A percentile compares a stretch with the other conserved stretches of the same genome.
Evolutionary conservation across 2,329 filamentous ascomycete species (phyloP).

Genomic region (Ascochyta rabiei): DNA sequence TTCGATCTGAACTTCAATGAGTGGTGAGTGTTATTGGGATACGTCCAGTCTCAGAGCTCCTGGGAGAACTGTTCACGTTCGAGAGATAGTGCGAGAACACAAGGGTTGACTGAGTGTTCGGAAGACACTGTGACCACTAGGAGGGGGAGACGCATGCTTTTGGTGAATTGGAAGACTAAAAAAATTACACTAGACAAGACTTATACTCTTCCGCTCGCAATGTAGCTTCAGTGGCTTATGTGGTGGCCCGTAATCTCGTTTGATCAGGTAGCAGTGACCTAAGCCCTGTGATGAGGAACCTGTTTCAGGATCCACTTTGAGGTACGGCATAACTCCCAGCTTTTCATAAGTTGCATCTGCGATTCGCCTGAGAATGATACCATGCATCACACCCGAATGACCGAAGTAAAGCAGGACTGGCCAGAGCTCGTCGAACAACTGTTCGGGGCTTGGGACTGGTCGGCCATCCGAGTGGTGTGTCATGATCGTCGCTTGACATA

Average conservation of each 20-base stretch:
- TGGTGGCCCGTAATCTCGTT: neutral
- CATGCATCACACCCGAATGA: neutral
- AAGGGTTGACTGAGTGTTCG: too few species aligned
- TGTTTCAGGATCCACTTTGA: neutral
- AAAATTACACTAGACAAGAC: neutral
- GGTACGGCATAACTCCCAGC: neutral
- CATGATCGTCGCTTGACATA: neutral
- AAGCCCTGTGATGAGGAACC: neutral
- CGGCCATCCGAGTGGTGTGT: neutral
- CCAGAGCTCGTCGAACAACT: neutral
- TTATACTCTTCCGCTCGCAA: neutral
- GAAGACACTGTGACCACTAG: too few species aligned
- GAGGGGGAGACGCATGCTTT: too few species aligned
- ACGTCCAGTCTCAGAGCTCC: too few species aligned
- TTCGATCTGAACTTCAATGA: too few species aligned
- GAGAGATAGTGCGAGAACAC: too few species aligned
- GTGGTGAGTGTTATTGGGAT: too few species aligned
- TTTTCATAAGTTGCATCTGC: neutral
- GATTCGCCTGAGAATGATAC: neutral
- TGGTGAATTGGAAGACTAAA: too few species aligned
- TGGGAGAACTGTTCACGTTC: too few species aligned
- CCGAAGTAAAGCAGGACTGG: neutral
- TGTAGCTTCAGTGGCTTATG: neutral
- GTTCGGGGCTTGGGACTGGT: neutral
- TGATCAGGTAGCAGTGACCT: neutral